phyloP scores from a whole-genome alignment of 2,329 filamentous ascomycete genomes.

The Hymenoscyphus occultus region DNA sequence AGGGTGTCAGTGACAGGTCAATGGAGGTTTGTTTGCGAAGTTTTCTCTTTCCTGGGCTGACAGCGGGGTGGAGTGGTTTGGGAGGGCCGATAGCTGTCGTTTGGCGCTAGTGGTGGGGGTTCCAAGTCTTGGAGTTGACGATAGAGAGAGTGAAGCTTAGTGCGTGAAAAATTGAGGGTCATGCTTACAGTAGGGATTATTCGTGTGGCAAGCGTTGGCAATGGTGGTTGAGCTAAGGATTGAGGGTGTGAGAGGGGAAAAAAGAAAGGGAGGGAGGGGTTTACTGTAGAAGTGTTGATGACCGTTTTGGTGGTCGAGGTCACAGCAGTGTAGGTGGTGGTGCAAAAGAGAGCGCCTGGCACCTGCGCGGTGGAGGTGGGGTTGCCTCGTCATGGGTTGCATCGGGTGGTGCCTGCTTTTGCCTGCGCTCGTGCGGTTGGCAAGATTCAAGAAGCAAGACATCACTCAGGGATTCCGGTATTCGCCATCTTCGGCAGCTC shows the following conservation, averaged over 20 bases:
- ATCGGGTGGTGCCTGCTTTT: not conserved
- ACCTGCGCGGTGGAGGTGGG: not conserved
- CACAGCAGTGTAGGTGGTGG: not conserved
- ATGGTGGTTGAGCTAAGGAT: not conserved
- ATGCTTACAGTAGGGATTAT: not conserved
- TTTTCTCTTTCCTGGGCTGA: conserved; percentile 7
- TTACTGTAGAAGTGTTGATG: not conserved
- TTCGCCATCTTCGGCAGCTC: not conserved
- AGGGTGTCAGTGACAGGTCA: conserved; percentile 17
- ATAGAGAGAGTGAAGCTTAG: too few relatives aligned
- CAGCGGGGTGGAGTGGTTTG: conserved; percentile 14
- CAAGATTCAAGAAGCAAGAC: not conserved
- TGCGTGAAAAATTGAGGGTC: not conserved
- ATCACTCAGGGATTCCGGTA: not conserved
- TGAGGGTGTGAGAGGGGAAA: not conserved
- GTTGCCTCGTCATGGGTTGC: not conserved
- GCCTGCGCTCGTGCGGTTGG: not conserved
- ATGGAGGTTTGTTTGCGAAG: conserved; percentile 6
- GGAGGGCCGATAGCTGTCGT: conserved; percentile 23
- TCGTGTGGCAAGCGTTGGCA: not conserved
- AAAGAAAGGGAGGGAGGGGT: not conserved
- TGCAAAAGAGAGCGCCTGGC: too few relatives aligned
- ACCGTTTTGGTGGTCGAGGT: conserved; percentile 4
- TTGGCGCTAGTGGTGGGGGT: conserved; percentile 25
- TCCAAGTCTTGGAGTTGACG: too few relatives aligned